A percentile compares a stretch with the other conserved stretches of the same genome.
Evolutionary conservation across 352 stramenopile species (phyloP).

Genomic region (Aphanomyces cochlioides): DNA sequence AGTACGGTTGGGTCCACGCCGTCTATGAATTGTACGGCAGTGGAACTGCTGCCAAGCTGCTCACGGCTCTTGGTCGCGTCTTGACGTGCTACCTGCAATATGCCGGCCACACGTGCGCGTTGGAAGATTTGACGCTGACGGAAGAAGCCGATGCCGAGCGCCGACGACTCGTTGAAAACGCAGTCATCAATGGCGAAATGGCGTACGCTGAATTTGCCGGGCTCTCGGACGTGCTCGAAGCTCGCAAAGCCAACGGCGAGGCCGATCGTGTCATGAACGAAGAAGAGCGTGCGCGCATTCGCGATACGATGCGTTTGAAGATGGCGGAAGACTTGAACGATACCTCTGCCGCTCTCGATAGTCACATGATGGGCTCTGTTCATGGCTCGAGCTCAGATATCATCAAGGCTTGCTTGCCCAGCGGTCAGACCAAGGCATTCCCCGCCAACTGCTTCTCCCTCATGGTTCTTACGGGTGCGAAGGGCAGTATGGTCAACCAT

Average conservation of each 20-base stretch:
- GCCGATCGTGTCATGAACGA: conserved; percentile 78
- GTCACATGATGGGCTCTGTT: conserved; percentile 88
- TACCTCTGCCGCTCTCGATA: conserved; percentile 77
- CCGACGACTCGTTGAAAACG: conserved; percentile 84
- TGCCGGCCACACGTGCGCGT: conserved; percentile 96
- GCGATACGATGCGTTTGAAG: conserved; percentile 67
- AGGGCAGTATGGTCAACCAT: conserved; percentile 99
- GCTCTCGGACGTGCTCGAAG: conserved; percentile 58
- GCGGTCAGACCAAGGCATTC: conserved; percentile 97
- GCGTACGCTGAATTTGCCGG: conserved; percentile 83
- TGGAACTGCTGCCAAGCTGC: conserved; percentile 76
- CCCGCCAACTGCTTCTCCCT: conserved; percentile 98
- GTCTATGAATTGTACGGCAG: conserved; percentile 90
- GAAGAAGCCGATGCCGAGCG: conserved; percentile 89
- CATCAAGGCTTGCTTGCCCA: conserved; percentile 98
- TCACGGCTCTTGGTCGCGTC: conserved; percentile 85
- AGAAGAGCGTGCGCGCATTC: conserved; percentile 60
- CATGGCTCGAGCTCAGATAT: conserved; percentile 94
- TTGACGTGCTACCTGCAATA: conserved; percentile 99
- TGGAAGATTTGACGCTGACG: conserved; percentile 98
- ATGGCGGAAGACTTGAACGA: conserved; percentile 65
- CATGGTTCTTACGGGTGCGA: conserved; percentile 99
- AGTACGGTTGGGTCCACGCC: conserved; percentile 97
- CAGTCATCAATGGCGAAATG: conserved; percentile 73
- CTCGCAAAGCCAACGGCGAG: conserved; percentile 40